Base-by-base conservation (phyloP, 2,329 filamentous ascomycete genomes). In the Alternaria rosae region DNA sequence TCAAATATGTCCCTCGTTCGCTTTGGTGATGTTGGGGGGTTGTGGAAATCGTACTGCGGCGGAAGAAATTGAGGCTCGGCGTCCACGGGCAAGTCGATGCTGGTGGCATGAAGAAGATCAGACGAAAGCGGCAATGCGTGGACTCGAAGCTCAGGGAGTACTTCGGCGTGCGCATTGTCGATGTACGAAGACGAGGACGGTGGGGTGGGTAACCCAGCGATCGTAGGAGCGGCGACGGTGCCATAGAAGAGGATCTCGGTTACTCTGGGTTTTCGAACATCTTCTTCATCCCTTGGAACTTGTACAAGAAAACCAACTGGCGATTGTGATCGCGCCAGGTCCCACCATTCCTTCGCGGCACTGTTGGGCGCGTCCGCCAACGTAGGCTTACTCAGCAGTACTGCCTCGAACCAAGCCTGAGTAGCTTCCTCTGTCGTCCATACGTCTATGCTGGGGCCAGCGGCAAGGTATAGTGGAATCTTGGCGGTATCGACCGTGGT, bases 211-310 rank as follows among this genome's bases (percentile, higher is more conserved):
- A 76, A 65, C 23, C 59, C 64, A 44, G 21, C 51, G 20, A 61
- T 47, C 6, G 66, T 23, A 32, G 63, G 44, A 30, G 67, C 65
- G 26, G 67, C 68, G 54, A 77, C 70, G 4, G 77, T 77, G 7
- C 80, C 82, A 57, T 83, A 84, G 62, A 85, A 80, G 5, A 85
- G 72, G 0, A 85, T 67, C 51, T 85, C 82, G 0, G 82, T 84
- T 3, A 80, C 64, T 17, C 65, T 65, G 0, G 75, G 70, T 7
- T 60, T 61, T 1, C 53, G 53, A 4, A 13, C 26, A 0, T 26
- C 48, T 5, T 55, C 26, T 11, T 26, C 43, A 15, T 51, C 32
- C 9, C 53, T 52, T 5, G 71, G 56, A 0, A 81, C 75, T 50
- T 77, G 71, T 3, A 72, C 77, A 6, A 83, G 66, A 11, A 83